Conservation (phyloP, 1,284 basidiomycete genomes). For the Austroboletus novae-zelandiae region DNA sequence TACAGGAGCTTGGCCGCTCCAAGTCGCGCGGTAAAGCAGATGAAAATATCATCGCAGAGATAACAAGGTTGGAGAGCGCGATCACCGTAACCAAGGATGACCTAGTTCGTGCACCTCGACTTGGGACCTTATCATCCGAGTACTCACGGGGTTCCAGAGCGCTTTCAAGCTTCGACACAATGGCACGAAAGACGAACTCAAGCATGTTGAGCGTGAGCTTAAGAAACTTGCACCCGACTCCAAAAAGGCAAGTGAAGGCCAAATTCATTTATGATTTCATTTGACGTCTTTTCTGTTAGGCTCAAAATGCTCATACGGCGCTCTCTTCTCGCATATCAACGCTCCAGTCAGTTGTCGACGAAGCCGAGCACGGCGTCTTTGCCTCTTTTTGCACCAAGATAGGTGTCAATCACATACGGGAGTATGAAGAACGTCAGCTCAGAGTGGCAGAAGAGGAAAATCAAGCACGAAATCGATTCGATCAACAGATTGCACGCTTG, state of each 20-base stretch:
- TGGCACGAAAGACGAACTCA: conserved; percentile 77
- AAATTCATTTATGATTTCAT: not conserved
- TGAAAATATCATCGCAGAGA: conserved; percentile 74
- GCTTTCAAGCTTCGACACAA: conserved; percentile 65
- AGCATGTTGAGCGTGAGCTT: conserved; percentile 70
- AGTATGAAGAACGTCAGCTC: conserved; percentile 93
- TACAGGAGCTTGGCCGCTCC: conserved; percentile 79
- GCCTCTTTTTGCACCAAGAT: conserved; percentile 79
- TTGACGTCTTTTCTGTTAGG: conserved; percentile 35
- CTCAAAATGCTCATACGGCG: conserved; percentile 48
- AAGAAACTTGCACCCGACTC: conserved; percentile 66
- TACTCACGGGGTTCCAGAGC: conserved; percentile 38
- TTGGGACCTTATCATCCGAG: not conserved
- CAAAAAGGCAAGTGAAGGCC: conserved; percentile 48
- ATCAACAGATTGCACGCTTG: conserved; percentile 85
- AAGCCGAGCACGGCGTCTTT: conserved; percentile 84
- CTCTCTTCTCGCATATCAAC: conserved; percentile 57
- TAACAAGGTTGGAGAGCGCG: conserved; percentile 77
- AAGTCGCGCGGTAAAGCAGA: conserved; percentile 83
- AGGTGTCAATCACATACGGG: conserved; percentile 81
- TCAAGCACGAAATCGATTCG: conserved; percentile 80
- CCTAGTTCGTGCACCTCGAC: conserved; percentile 49
- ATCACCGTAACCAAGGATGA: conserved; percentile 79
- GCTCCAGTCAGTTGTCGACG: conserved; percentile 63
- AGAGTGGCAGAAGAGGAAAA: conserved; percentile 85